phyloP scores from a whole-genome alignment of 805 yeast species.

The Pichia nakasei region DNA sequence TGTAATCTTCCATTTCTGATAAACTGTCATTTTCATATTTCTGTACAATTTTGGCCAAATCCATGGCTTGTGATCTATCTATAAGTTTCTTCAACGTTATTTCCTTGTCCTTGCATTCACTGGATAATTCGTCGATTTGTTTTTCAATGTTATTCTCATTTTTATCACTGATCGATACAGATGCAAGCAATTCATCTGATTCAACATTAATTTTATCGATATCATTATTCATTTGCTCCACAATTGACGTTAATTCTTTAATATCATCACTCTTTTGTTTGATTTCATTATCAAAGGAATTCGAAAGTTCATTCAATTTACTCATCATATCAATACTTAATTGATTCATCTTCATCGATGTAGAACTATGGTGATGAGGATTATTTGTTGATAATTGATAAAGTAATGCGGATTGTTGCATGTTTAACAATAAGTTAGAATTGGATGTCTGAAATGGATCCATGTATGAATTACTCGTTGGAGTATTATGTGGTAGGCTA shows the following conservation, averaged over 20 bases:
- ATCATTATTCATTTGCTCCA: conserved; percentile 25
- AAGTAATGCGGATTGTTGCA: conserved; percentile 2
- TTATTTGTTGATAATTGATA: not conserved
- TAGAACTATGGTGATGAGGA: conserved; percentile 35
- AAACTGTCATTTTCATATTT: conserved; percentile 25
- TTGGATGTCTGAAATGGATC: conserved; percentile 9
- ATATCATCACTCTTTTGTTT: conserved; percentile 31
- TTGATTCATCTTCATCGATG: conserved; percentile 46
- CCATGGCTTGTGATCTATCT: conserved; percentile 36
- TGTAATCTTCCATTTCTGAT: conserved; percentile 12
- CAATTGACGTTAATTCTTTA: conserved; percentile 21
- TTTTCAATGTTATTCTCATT: not conserved
- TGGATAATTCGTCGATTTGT: conserved; percentile 12
- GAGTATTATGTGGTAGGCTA: not conserved
- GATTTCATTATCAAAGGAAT: conserved; percentile 48
- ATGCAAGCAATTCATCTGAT: conserved; percentile 14
- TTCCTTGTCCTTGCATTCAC: conserved; percentile 15
- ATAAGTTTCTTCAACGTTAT: conserved; percentile 21
- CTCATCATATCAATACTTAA: conserved; percentile 41
- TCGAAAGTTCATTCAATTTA: conserved; percentile 37
- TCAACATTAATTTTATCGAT: conserved; percentile 24
- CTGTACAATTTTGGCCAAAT: conserved; percentile 36
- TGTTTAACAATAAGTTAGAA: not conserved
- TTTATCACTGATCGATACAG: conserved; percentile 2
- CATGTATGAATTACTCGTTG: conserved; percentile 3